Evolutionary conservation across 106 monocot species (phyloP).

Genomic region (Iris macrosiphon): DNA sequence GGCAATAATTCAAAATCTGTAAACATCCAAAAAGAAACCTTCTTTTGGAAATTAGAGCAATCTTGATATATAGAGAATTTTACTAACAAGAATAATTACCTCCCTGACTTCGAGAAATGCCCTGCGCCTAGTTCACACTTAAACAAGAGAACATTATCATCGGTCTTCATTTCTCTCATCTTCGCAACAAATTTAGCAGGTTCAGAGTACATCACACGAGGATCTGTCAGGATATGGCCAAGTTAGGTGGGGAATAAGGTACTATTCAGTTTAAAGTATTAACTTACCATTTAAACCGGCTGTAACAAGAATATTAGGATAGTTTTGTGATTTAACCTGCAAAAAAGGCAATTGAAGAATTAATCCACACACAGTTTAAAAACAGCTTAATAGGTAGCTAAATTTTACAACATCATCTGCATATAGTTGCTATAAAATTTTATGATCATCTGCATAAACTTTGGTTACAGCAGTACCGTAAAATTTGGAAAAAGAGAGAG

Average conservation of each 20-base stretch:
- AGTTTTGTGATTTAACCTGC: conserved; percentile 75
- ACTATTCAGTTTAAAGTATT: neutral
- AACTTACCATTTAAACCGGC: conserved; percentile 88
- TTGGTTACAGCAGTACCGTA: no score
- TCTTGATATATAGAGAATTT: neutral
- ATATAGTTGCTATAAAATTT: no score
- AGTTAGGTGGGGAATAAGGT: neutral
- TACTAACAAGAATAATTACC: conserved; percentile 1
- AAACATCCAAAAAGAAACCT: no score
- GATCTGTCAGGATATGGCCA: conserved; percentile 37
- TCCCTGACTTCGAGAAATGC: conserved; percentile 15
- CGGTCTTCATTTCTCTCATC: conserved; percentile 76
- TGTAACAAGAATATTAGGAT: conserved; percentile 92
- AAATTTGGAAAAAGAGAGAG: no score
- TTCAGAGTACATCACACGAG: conserved; percentile 87
- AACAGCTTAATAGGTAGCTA: no score
- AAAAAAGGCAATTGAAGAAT: conserved; percentile 9
- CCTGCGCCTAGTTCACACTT: conserved; percentile 71
- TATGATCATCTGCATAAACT: no score
- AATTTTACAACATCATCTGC: no score
- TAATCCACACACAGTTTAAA: no score
- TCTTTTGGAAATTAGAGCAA: no score
- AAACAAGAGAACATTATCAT: conserved; percentile 77
- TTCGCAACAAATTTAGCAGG: conserved; percentile 96
- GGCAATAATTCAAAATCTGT: no score